A percentile compares a stretch with the other conserved stretches of the same genome.
Conservation (phyloP, 2,329 filamentous ascomycete genomes). For the Penicillium sp. region DNA sequence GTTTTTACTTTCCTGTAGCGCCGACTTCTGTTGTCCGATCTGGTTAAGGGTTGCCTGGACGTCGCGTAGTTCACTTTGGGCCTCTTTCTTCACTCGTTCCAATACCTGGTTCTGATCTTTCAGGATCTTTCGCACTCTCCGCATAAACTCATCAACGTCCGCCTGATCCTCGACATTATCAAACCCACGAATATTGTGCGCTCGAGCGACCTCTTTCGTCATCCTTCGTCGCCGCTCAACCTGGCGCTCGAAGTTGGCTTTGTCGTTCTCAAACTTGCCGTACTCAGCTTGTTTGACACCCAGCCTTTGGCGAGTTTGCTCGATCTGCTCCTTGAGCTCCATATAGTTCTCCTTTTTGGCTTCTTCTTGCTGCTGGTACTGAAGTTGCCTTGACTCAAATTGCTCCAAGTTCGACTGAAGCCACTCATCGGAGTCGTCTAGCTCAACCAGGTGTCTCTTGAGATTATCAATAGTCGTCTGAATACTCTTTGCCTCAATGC, state of each 20-base stretch:
- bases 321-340: slow-evolving; percentile 50
- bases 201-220: slow-evolving; percentile 68
- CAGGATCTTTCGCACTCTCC: slow-evolving; percentile 63
- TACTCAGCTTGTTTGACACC: slow-evolving; percentile 38
- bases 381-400: slow-evolving; percentile 65
- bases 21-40: slow-evolving; percentile 65
- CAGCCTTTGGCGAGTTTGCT: slow-evolving; percentile 37
- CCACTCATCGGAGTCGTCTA: slow-evolving; percentile 68
- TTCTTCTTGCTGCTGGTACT: slow-evolving; percentile 56
- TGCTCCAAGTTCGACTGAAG: slow-evolving; percentile 63
- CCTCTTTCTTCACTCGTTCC: slow-evolving; percentile 64
- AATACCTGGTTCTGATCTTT: slow-evolving; percentile 71
- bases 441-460: slow-evolving; percentile 62
- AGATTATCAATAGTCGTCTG: slow-evolving; percentile 63
- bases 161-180: slow-evolving; percentile 67
- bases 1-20: slow-evolving; percentile 63
- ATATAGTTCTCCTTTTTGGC: slow-evolving; percentile 56
- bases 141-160: slow-evolving; percentile 67
- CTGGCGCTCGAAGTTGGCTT: slow-evolving; percentile 76
- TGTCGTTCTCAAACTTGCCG: slow-evolving; percentile 75
- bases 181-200: slow-evolving; percentile 73
- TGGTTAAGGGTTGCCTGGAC: slow-evolving; percentile 63
- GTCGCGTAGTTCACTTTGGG: slow-evolving; percentile 62
- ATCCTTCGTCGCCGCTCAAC: slow-evolving; percentile 61
- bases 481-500: slow-evolving; percentile 62